A percentile compares a stretch with the other conserved stretches of the same genome.
Conservation (phyloP, 2,329 filamentous ascomycete species). For the Dryadomyces quercivorus region DNA sequence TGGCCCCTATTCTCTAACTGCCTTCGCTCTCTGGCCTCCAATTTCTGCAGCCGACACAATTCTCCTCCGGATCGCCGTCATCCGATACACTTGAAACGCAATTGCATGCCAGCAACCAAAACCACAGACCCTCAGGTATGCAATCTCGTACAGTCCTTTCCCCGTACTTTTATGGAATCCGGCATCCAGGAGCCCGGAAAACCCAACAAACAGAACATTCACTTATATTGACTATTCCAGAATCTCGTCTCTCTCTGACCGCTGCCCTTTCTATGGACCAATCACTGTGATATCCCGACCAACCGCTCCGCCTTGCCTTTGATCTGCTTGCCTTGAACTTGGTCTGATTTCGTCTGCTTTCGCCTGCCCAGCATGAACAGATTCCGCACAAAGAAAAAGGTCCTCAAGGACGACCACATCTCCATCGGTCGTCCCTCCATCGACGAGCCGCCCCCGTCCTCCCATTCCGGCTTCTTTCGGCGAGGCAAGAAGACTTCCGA, state of each 20-base stretch:
- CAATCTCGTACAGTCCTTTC: too few relatives aligned
- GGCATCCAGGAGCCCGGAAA: too few relatives aligned
- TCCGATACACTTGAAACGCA: too few relatives aligned
- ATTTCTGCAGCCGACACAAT: too few relatives aligned
- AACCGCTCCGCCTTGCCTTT: too few relatives aligned
- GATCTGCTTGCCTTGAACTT: background rate
- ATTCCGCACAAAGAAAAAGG: constrained; percentile 63
- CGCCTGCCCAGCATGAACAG: constrained; percentile 52
- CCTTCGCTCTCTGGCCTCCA: too few relatives aligned
- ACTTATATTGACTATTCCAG: background rate
- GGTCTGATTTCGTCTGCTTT: background rate
- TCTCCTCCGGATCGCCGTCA: too few relatives aligned
- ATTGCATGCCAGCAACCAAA: too few relatives aligned
- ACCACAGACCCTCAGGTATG: too few relatives aligned
- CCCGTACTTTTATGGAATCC: too few relatives aligned
- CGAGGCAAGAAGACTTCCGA: constrained; percentile 41
- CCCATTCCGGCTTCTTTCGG: constrained; percentile 31
- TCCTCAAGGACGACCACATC: constrained; percentile 42
- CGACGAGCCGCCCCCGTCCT: constrained; percentile 34
- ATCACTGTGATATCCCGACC: background rate
- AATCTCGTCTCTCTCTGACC: background rate
- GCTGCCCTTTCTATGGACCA: background rate
- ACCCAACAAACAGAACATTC: too few relatives aligned
- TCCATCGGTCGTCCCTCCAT: constrained; percentile 32
- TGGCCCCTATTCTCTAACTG: too few relatives aligned